Evolutionary conservation across 306 rosid species (phyloP), one percentile per base, ranked within the genome.

Genomic region (Pyrus bretschneideri): DNA sequence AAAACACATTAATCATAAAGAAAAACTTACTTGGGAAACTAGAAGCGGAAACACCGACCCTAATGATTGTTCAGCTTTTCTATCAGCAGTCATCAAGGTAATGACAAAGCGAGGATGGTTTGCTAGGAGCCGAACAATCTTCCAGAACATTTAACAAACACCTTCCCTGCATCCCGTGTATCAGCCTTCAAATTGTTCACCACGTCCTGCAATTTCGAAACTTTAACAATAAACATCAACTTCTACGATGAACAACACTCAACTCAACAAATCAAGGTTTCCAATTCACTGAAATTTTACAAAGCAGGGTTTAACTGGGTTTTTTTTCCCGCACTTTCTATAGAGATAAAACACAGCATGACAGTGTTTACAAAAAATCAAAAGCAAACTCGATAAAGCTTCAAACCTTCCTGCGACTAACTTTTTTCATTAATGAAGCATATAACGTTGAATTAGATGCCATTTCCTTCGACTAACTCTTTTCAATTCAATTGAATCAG

Each of bases 51-150:
- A 94, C 30, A 89, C 98, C 40, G 94, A 87, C 30, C 91, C 87
- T 74, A 94, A 85, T 27, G 96, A 82, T 76, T 87, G 96, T 44
- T 97, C 96, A 77, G 98, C 97, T 84, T 91, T 94, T 80, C 96
- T 87, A 76, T 90, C 96, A 70, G 98, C 96, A 3, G 97, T 94
- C 93, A 94, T 27, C 55, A 94, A 66, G 71, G 93, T 72, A 85
- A 87, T 87, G 68, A 85, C 86, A 73, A 91, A 90, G 60, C 89
- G 91, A 11, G 96, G 98, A 89, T 91, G 98, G 84, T 91, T 91
- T 38, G 91, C 98, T 69, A 94, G 81, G 71, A 91, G 94, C 83
- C 96, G 85, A 74, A 91, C 86, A 86, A 94, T 88, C 98, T 94
- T 79, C 76, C 71, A 1, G 85, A 86, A 87, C 97, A 88, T 81